A percentile compares a stretch with the other conserved stretches of the same genome.
These are phyloP conservation scores for Penicillium sp. DNA, from an alignment of 2,329 filamentous ascomycete genomes.

Conservation along the genomic window DNA sequence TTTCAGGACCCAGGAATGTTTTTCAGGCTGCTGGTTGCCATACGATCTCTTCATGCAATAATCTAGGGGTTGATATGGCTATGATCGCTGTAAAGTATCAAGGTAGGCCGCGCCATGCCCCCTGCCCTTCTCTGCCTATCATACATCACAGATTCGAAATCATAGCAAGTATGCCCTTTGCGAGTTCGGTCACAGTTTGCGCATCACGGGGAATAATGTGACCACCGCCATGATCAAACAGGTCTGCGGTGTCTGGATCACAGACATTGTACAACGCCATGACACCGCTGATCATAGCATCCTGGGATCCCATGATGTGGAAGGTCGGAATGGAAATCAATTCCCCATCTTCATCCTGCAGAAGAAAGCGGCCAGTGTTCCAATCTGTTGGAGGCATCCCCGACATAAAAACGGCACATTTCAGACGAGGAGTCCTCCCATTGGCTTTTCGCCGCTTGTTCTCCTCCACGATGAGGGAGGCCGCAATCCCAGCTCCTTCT, in stretches of 20 bases:
- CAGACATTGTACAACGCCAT: slow-evolving; percentile 49
- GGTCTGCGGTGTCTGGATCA: slow-evolving; percentile 43
- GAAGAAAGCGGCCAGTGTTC: slow-evolving; percentile 16
- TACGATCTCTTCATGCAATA: not conserved
- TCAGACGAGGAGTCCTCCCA: slow-evolving; percentile 22
- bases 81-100: not conserved
- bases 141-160: not conserved
- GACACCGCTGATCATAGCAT: slow-evolving; percentile 44
- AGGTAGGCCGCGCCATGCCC: not conserved
- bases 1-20: not conserved
- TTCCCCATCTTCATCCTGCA: slow-evolving; percentile 21
- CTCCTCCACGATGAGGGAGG: slow-evolving; percentile 28
- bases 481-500: slow-evolving; percentile 29
- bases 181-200: not conserved
- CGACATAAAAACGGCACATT: slow-evolving; percentile 27
- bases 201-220: slow-evolving; percentile 42
- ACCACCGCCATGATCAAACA: slow-evolving; percentile 50
- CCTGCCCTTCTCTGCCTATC: not conserved
- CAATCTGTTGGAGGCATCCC: slow-evolving; percentile 27
- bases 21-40: not conserved
- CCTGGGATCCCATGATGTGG: slow-evolving; percentile 39
- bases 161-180: not conserved
- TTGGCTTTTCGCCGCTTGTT: slow-evolving; percentile 11
- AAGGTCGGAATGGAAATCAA: slow-evolving; percentile 28
- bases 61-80: not conserved